Percentiles rank a stretch among this genome's conserved stretches.
phyloP scores from a whole-genome alignment of 257 asterid genomes.

The Solanum bulbocastanum region DNA sequence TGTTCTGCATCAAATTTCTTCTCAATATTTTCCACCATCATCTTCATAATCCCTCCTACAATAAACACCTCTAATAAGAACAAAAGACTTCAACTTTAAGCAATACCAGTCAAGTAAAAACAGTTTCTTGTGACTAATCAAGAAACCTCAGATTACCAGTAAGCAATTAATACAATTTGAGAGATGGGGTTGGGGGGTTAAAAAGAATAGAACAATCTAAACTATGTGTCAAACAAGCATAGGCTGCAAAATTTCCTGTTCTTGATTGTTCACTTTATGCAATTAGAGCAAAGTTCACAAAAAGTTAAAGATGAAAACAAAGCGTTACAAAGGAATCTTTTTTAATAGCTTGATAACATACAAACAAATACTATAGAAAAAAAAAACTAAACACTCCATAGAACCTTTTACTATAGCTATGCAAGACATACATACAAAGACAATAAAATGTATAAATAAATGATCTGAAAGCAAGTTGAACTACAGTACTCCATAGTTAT shows the following conservation, averaged over 20 bases:
- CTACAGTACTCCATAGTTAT: background rate
- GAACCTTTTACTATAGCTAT: background rate
- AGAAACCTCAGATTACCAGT: background rate
- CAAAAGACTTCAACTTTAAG: background rate
- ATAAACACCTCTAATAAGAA: background rate
- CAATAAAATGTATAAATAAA: background rate
- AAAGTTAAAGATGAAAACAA: background rate
- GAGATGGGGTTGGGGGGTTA: background rate
- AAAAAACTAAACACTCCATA: background rate
- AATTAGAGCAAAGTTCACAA: background rate
- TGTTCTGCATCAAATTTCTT: conserved; percentile 48
- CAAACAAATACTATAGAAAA: background rate
- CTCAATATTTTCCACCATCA: conserved; percentile 58
- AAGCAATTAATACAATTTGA: background rate
- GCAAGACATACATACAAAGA: background rate
- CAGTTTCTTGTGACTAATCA: background rate
- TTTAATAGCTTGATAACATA: background rate
- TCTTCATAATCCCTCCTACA: background rate
- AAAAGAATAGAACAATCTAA: background rate
- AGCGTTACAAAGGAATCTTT: background rate
- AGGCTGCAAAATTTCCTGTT: background rate
- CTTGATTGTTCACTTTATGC: background rate
- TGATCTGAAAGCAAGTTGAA: background rate
- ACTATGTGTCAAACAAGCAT: background rate
- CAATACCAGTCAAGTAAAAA: background rate